phyloP scores from a whole-genome alignment of 2,329 filamentous ascomycete species.

The Aspergillus latus region DNA sequence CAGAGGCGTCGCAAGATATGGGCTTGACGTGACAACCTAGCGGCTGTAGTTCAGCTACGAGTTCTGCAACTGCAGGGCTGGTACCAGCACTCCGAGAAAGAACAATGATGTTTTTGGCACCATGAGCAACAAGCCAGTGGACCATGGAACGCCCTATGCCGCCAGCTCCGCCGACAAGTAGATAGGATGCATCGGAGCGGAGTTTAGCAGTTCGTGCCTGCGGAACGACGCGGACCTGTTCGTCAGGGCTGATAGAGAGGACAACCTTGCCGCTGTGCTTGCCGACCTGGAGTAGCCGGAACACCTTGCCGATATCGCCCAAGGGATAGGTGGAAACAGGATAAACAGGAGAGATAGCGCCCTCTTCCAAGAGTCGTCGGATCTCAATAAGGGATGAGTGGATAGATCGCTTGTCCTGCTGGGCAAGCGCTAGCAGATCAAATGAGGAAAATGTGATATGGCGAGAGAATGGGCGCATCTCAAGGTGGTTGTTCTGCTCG shows the following conservation, averaged over 20 bases:
- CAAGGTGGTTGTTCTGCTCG: conserved; percentile 12
- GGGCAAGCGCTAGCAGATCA: not conserved
- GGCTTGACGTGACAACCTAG: not conserved
- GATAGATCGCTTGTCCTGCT: not conserved
- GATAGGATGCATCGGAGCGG: not conserved
- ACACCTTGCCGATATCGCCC: conserved; percentile 26
- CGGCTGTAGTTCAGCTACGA: not conserved
- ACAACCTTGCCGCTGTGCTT: conserved; percentile 44
- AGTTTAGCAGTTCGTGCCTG: not conserved
- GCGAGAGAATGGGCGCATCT: conserved; percentile 20
- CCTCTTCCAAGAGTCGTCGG: conserved; percentile 7
- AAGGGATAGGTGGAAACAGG: conserved; percentile 31
- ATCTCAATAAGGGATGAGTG: not conserved
- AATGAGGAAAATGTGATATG: conserved; percentile 13
- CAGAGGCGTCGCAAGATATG: not conserved
- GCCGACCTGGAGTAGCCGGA: conserved; percentile 35
- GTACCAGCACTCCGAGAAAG: not conserved
- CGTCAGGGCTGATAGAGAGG: not conserved
- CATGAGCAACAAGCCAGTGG: not conserved
- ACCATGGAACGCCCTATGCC: not conserved
- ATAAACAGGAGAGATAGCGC: conserved; percentile 29
- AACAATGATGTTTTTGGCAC: not conserved
- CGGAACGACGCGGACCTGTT: not conserved
- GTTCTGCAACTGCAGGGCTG: not conserved
- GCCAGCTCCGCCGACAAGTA: not conserved